Conservation (phyloP, 257 asterid species). For the Gynochthodes officinalis region DNA sequence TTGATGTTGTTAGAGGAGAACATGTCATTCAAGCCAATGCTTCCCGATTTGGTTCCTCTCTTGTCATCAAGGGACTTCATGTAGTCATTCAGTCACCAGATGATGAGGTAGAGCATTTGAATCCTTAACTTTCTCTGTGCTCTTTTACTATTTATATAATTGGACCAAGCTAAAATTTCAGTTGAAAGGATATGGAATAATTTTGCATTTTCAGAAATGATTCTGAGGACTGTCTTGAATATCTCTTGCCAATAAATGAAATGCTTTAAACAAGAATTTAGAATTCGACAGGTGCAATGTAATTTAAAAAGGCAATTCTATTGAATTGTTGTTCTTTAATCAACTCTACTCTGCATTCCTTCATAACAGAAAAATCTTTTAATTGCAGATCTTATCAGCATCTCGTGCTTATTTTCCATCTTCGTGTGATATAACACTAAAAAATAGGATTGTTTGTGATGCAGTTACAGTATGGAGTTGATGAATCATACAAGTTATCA, state of each 20-base stretch:
- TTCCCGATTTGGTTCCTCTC: slow-evolving; percentile 42
- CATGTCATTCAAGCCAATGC: slow-evolving; percentile 53
- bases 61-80: slow-evolving; percentile 63
- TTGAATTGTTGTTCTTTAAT: neutral
- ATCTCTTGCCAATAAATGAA: no score
- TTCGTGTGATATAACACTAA: neutral
- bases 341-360: neutral
- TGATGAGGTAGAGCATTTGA: slow-evolving; percentile 46
- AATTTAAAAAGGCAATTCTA: neutral
- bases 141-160: neutral
- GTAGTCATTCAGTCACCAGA: slow-evolving; percentile 59
- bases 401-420: neutral
- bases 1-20: slow-evolving; percentile 39
- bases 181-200: neutral
- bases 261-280: neutral
- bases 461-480: slow-evolving; percentile 75
- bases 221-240: neutral
- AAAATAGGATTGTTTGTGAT: slow-evolving; percentile 10
- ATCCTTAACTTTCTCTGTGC: neutral
- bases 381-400: no score
- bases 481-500: slow-evolving; percentile 68
- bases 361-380: neutral
- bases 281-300: no score
- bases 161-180: neutral
- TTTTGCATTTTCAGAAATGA: neutral